phyloP scores from a whole-genome alignment of 441 rosid genomes.

The Gossypium aridum region DNA sequence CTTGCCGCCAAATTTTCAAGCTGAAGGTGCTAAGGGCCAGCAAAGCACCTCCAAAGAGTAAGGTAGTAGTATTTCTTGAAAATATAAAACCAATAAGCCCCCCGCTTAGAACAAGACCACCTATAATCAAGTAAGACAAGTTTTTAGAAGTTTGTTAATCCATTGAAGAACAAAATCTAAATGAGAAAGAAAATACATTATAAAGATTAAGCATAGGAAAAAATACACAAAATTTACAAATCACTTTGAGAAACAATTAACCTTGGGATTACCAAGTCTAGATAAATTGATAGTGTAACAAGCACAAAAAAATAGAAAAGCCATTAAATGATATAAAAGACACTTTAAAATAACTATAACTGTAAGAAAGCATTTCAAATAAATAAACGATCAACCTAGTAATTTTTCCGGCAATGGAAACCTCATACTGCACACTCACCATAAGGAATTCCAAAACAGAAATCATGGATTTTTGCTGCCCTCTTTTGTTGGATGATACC shows the following conservation, averaged over 20 bases:
- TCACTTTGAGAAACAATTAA: not conserved
- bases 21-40: constrained; percentile 74
- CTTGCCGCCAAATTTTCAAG: constrained; percentile 82
- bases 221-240: not conserved
- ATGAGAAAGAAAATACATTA: not conserved
- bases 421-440: constrained; percentile 39
- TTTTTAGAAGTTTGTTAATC: not conserved
- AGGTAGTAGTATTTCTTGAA: constrained; percentile 51
- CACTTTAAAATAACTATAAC: not conserved
- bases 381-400: not conserved
- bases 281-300: not conserved
- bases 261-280: not conserved
- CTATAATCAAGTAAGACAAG: not conserved
- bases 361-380: not conserved
- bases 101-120: constrained; percentile 16
- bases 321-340: not conserved
- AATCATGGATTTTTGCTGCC: constrained; percentile 79
- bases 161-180: not conserved
- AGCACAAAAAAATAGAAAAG: not conserved
- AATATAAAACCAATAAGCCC: constrained; percentile 65
- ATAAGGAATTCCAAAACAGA: constrained; percentile 90
- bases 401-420: not conserved
- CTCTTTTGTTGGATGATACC: constrained; percentile 24
- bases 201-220: not conserved
- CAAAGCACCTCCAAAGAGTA: constrained; percentile 73